These are phyloP conservation scores for Starmerella asiatica DNA, from an alignment of 805 yeast species.

Conservation along the genomic window DNA sequence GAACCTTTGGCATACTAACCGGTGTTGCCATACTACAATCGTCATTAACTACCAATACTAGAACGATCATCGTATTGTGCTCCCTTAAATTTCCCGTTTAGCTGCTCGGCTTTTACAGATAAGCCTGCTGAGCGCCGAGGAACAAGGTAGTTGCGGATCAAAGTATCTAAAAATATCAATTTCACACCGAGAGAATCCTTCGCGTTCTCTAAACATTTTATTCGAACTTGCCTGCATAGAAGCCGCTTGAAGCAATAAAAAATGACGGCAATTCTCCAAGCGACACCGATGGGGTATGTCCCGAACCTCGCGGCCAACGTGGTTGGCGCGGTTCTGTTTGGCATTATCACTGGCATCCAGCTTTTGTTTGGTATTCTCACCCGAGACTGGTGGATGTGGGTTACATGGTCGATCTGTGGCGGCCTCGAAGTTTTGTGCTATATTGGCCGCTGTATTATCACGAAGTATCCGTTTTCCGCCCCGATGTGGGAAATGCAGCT, in stretches of 20 bases:
- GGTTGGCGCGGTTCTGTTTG: conserved; percentile 44
- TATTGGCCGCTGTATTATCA: conserved; percentile 41
- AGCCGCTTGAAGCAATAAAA: not conserved
- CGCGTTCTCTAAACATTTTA: too few relatives aligned
- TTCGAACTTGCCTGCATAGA: not conserved
- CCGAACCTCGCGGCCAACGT: conserved; percentile 49
- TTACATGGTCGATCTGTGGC: conserved; percentile 42
- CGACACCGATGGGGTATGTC: conserved; percentile 11
- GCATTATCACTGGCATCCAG: conserved; percentile 34
- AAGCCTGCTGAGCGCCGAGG: too few relatives aligned
- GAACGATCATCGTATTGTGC: too few relatives aligned
- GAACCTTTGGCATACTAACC: too few relatives aligned
- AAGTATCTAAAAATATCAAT: too few relatives aligned
- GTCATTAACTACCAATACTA: too few relatives aligned
- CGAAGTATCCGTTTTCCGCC: conserved; percentile 25
- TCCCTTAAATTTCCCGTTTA: too few relatives aligned
- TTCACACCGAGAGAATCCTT: too few relatives aligned
- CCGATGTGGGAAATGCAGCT: conserved; percentile 49
- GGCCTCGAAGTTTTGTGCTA: conserved; percentile 58
- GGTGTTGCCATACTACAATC: too few relatives aligned
- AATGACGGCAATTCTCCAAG: not conserved
- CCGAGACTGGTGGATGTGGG: conserved; percentile 53
- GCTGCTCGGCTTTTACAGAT: too few relatives aligned
- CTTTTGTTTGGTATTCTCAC: conserved; percentile 32
- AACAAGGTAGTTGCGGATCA: too few relatives aligned